Base-by-base conservation (phyloP, 768 basidiomycete species). In the Boletus reticulatus region DNA sequence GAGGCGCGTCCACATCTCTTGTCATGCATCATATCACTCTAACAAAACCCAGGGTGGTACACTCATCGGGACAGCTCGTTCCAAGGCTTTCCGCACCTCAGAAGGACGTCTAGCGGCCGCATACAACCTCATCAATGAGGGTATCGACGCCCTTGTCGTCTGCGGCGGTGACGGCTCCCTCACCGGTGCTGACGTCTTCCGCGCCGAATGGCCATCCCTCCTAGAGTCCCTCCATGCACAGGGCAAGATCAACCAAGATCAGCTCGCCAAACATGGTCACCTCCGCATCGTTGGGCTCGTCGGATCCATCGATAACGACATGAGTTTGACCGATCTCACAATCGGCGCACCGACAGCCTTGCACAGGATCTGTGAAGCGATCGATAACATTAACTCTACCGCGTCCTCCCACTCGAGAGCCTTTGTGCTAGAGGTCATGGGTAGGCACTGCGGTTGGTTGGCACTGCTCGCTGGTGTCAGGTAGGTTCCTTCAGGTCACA, bases 381-480 rank as follows among this genome's bases (percentile, higher is more conserved):
- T 99, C 72, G 97, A 99, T 69, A 96, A 94, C 61, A 98, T 99
- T 73, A 96, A 94, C 64, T 95, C 94, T 6, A 99, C 97, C 9
- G 97, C 97, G 8, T 83, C 82, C 59, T 96, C 93, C 52, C 97
- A 99, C 72, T 98, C 94, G 31, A 84, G 97, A 54, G 97, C 97
- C 0, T 99, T 99, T 71, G 95, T 99, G 41, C 80, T 99, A 38
- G 97, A 99, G 72, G 97, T 99, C 50, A 99, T 99, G 97, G 97
- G 97, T 17, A 78, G 97, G 53, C 92, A 98, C 69, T 99, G 97
- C 72, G 97, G 97, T 17, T 99, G 97, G 97, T 79, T 99, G 17
- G 94, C 97, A 3, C 77, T 98, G 24, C 80, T 94, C 65, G 97
- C 94, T 13, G 94, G 90, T 58, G 88, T 98, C 47, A 90, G 90